These are phyloP conservation scores for Mycena galopus DNA, from an alignment of 768 basidiomycete genomes.

Conservation along the genomic window DNA sequence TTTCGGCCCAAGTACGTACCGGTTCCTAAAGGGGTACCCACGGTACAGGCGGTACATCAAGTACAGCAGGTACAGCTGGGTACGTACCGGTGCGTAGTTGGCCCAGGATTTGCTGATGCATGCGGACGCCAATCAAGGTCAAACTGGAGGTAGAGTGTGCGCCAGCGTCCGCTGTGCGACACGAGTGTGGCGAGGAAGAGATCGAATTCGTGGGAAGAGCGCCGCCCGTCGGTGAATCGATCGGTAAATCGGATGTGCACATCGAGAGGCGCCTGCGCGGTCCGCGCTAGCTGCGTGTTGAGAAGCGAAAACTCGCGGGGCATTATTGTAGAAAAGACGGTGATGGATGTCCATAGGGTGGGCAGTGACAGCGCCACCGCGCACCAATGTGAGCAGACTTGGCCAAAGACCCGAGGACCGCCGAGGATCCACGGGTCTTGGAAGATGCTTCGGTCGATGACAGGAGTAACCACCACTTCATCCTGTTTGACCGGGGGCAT, in stretches of 20 bases:
- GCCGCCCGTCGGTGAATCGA: too few species aligned
- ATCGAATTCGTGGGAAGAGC: background rate
- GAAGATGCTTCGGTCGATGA: too few species aligned
- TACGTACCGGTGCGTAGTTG: too few species aligned
- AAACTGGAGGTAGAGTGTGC: background rate
- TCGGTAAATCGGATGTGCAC: background rate
- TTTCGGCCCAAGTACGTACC: too few species aligned
- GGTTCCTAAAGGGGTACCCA: too few species aligned
- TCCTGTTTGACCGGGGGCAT: too few species aligned
- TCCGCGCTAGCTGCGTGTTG: background rate
- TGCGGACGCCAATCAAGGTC: background rate
- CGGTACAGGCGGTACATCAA: too few species aligned
- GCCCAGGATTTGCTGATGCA: too few species aligned
- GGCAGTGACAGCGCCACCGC: background rate
- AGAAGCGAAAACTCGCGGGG: background rate
- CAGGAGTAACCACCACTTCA: background rate
- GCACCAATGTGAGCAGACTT: background rate
- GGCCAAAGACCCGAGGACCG: background rate
- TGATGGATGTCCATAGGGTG: background rate
- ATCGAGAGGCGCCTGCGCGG: background rate
- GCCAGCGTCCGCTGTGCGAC: background rate
- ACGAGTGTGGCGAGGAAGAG: background rate
- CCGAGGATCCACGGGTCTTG: background rate
- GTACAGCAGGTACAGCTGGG: too few species aligned
- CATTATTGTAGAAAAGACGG: background rate